Conservation (phyloP, 2,329 filamentous ascomycete genomes). For the Scytalidium sp. region DNA sequence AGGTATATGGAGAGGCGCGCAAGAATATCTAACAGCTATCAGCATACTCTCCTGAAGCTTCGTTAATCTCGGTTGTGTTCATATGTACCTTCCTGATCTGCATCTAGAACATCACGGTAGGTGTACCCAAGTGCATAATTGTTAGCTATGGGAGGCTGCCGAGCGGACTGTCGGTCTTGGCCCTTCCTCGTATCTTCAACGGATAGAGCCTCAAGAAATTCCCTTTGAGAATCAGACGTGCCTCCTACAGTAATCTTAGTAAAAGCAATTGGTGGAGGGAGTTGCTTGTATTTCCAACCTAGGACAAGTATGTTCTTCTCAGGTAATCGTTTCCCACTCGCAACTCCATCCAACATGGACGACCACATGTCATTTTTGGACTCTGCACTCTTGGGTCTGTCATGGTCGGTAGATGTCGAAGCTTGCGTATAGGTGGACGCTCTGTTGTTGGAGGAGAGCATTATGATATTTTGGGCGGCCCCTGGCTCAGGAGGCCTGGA, state of each 20-base stretch:
- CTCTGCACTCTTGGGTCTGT: slow-evolving; percentile 62
- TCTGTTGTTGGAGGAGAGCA: slow-evolving; percentile 26
- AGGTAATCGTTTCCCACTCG: slow-evolving; percentile 83
- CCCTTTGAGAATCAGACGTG: slow-evolving; percentile 76
- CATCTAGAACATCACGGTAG: slow-evolving; percentile 90
- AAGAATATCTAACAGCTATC: slow-evolving; percentile 66
- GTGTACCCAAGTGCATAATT: slow-evolving; percentile 92
- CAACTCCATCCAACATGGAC: slow-evolving; percentile 85
- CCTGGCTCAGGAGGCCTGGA: slow-evolving; percentile 15
- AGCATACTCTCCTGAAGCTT: slow-evolving; percentile 17
- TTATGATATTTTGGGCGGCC: slow-evolving; percentile 12
- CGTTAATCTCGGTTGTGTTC: not conserved
- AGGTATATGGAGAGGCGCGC: slow-evolving; percentile 88
- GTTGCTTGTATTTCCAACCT: slow-evolving; percentile 48
- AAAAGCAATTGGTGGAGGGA: not conserved
- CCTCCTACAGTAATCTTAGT: slow-evolving; percentile 56
- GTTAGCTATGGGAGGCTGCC: slow-evolving; percentile 79
- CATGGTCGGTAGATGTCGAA: slow-evolving; percentile 49
- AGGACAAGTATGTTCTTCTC: slow-evolving; percentile 90
- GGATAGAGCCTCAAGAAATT: slow-evolving; percentile 68
- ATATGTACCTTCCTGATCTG: slow-evolving; percentile 81
- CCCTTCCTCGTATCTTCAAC: slow-evolving; percentile 34
- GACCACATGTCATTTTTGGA: slow-evolving; percentile 89
- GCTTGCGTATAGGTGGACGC: slow-evolving; percentile 47
- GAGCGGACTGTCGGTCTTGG: slow-evolving; percentile 52